phyloP scores from a whole-genome alignment of 768 basidiomycete species.

The Amanita molliuscula region DNA sequence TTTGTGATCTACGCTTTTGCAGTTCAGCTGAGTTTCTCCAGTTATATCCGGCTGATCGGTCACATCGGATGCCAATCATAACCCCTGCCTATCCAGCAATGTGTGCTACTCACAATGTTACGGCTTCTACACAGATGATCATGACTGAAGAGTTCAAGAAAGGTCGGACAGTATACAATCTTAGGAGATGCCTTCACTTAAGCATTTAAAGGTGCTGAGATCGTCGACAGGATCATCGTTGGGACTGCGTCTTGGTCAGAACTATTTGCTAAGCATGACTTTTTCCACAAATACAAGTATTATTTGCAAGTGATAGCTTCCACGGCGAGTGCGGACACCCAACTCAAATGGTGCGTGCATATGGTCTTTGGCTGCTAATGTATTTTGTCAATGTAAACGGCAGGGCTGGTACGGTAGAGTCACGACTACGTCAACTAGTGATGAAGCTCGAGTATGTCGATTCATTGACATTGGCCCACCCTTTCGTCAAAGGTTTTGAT shows the following conservation, averaged over 20 bases:
- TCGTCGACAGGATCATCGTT: conserved; percentile 87
- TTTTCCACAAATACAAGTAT: conserved; percentile 94
- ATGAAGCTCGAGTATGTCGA: conserved; percentile 98
- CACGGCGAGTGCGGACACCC: conserved; percentile 71
- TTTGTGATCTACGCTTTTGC: background rate
- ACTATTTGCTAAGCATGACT: conserved; percentile 91
- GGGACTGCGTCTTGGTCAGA: conserved; percentile 83
- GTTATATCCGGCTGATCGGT: conserved; percentile 84
- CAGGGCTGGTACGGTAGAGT: conserved; percentile 95
- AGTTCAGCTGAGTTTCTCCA: conserved; percentile 18
- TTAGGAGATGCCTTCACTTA: background rate
- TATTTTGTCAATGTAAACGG: conserved; percentile 1
- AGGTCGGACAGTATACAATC: conserved; percentile 33
- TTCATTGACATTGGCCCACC: conserved; percentile 84
- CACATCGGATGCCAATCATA: conserved; percentile 99
- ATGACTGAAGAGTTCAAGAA: conserved; percentile 94
- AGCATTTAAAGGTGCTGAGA: conserved; percentile 66
- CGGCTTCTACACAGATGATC: conserved; percentile 89
- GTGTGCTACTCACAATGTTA: conserved; percentile 98
- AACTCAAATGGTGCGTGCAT: conserved; percentile 78
- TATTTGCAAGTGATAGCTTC: conserved; percentile 95
- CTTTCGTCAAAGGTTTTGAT: conserved; percentile 90
- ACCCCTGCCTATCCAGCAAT: conserved; percentile 98
- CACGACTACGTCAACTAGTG: conserved; percentile 88
- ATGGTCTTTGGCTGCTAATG: background rate